phyloP scores from a whole-genome alignment of 2,329 filamentous ascomycete species.

The Phialophora macrospora region DNA sequence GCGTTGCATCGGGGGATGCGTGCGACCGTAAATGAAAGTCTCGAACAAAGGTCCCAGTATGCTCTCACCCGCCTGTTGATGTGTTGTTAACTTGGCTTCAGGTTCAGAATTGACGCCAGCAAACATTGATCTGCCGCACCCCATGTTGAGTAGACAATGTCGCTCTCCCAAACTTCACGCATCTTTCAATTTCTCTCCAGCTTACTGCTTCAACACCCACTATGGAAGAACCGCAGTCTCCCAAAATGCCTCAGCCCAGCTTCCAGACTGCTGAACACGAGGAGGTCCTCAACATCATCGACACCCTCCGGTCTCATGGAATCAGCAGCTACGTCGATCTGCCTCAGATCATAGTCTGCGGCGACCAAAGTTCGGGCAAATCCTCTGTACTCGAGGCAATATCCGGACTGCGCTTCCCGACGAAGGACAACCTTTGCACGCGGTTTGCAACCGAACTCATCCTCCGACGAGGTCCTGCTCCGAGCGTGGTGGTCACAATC shows the following conservation, averaged over 20 bases:
- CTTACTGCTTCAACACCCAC: background rate
- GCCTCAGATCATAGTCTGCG: slow-evolving; percentile 63
- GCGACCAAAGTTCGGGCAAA: slow-evolving; percentile 66
- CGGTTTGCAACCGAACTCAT: slow-evolving; percentile 66
- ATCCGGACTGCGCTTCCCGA: slow-evolving; percentile 63
- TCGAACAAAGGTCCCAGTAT: too few species aligned
- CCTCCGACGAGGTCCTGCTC: slow-evolving; percentile 50
- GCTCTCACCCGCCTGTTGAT: too few species aligned
- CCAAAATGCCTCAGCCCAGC: slow-evolving; percentile 18
- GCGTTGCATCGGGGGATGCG: too few species aligned
- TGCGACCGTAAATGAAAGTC: too few species aligned
- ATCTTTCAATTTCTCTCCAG: background rate
- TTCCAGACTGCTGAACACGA: slow-evolving; percentile 42
- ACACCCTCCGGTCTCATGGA: slow-evolving; percentile 58
- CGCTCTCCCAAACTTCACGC: background rate
- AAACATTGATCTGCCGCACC: too few species aligned
- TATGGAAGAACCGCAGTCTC: slow-evolving; percentile 4
- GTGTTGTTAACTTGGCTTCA: too few species aligned
- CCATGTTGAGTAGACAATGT: background rate
- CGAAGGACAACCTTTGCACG: slow-evolving; percentile 62
- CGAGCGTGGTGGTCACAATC: slow-evolving; percentile 53
- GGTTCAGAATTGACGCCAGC: too few species aligned
- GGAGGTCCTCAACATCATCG: slow-evolving; percentile 58
- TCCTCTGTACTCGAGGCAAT: slow-evolving; percentile 70
- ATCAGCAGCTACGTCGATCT: slow-evolving; percentile 55